Base-by-base conservation (phyloP, 805 yeast genomes). In the Nakazawaea ishiwadae region DNA sequence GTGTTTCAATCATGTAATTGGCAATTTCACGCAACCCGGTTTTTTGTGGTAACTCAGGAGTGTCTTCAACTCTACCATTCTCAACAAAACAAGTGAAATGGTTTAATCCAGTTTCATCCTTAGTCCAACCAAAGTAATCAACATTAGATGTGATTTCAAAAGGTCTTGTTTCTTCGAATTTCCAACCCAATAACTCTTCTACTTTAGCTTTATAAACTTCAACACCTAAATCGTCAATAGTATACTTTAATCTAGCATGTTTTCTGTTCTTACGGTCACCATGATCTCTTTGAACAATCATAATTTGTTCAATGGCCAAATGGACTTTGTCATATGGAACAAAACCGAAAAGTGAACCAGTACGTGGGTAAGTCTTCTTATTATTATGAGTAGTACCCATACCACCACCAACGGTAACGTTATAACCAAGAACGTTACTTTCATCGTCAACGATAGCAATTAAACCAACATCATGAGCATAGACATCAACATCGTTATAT, bases 351-450 rank as follows among this genome's bases (percentile, higher is more conserved):
- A 79, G 66, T 15, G 96, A 82, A 48, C 96, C 98, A 5, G 96
- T 78, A 67, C 98, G 78, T 54, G 98, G 98, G 60, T 91, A 91
- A 0, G 98, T 91, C 73, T 91, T 91, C 58, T 83, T 84, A 70
- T 91, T 91, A 74, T 90, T 91, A 63, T 91, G 98, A 11, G 98
- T 91, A 31, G 95, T 78, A 55, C 98, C 98, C 98, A 91, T 91
- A 73, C 98, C 98, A 69, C 98, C 98, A 63, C 98, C 98, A 49
- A 83, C 96, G 46, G 84, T 75, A 40, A 91, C 78, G 56, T 91
- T 91, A 73, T 78, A 91, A 44, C 98, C 98, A 45, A 72, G 59
- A 34, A 84, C 77, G 15, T 76, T 71, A 41, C 72, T 65, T 54
- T 80, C 73, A 51, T 76, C 77, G 49, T 77, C 79, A 35, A 88